Percentiles rank a stretch among this genome's conserved stretches.
These are phyloP conservation scores for Phoenix roebelenii DNA, from an alignment of 176 grass and related monocot genomes.

Conservation along the genomic window DNA sequence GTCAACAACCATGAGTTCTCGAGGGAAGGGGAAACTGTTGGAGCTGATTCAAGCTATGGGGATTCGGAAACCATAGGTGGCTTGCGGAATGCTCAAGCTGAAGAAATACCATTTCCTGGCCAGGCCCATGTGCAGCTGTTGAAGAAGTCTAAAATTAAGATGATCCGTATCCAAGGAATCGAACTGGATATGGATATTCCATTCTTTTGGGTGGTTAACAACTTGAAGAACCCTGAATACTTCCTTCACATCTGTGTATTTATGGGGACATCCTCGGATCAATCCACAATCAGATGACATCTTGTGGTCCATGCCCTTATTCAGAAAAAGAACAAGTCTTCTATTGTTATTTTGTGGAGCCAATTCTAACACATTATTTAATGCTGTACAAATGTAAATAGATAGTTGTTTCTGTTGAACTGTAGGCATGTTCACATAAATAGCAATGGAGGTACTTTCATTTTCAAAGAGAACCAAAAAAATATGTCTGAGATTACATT, in stretches of 20 bases:
- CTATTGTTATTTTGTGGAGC: too few relatives aligned
- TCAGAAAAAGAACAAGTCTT: too few relatives aligned
- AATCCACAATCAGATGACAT: constrained; percentile 10
- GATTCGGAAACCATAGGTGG: constrained; percentile 13
- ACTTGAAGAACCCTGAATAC: constrained; percentile 72
- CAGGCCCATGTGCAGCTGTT: not conserved
- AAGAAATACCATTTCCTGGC: not conserved
- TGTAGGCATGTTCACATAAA: too few relatives aligned
- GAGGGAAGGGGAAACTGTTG: not conserved
- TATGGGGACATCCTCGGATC: constrained; percentile 21
- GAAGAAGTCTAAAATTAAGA: constrained; percentile 30
- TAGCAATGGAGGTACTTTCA: too few relatives aligned
- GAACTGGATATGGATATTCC: constrained; percentile 67
- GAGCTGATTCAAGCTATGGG: constrained; percentile 11
- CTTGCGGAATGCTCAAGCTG: constrained; percentile 2
- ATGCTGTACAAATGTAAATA: too few relatives aligned
- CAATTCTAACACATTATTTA: too few relatives aligned
- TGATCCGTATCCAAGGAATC: constrained; percentile 82
- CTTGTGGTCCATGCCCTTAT: too few relatives aligned
- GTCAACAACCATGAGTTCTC: not conserved
- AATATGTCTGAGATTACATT: too few relatives aligned
- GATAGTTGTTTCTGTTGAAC: too few relatives aligned
- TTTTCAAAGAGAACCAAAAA: too few relatives aligned
- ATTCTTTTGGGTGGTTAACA: constrained; percentile 85
- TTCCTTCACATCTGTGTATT: constrained; percentile 79